Percentiles rank a stretch among this genome's conserved stretches.
Conservation (phyloP, 768 basidiomycete species). For the Cyclocybe aegerita region DNA sequence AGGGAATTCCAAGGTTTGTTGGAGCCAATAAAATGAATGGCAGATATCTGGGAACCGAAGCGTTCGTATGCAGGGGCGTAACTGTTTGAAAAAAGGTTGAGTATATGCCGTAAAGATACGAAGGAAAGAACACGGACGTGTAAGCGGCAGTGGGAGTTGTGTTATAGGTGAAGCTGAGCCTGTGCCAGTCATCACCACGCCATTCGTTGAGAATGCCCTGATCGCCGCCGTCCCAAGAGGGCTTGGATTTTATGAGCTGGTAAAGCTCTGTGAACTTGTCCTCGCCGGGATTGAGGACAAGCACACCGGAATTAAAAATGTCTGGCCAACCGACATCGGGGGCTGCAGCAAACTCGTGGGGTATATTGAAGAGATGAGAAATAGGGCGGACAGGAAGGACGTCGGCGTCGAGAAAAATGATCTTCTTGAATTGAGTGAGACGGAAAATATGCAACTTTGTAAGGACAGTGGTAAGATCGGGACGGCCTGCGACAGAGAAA, state of each 20-base stretch:
- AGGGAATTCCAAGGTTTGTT: slow-evolving; percentile 93
- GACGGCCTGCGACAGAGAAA: slow-evolving; percentile 67
- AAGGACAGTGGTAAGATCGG: slow-evolving; percentile 89
- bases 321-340: slow-evolving; percentile 99
- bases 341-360: slow-evolving; percentile 86
- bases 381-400: slow-evolving; percentile 86
- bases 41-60: slow-evolving; percentile 83
- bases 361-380: slow-evolving; percentile 85
- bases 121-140: slow-evolving; percentile 60
- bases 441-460: slow-evolving; percentile 97
- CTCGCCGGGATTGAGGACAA: slow-evolving; percentile 81
- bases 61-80: slow-evolving; percentile 97
- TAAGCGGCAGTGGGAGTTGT: slow-evolving; percentile 97
- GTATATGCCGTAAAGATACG: slow-evolving; percentile 23
- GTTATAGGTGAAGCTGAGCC: slow-evolving; percentile 97
- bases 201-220: slow-evolving; percentile 97
- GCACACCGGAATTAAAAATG: slow-evolving; percentile 97
- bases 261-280: slow-evolving; percentile 80
- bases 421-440: slow-evolving; percentile 79
- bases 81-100: slow-evolving; percentile 39
- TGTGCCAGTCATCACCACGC: slow-evolving; percentile 83
- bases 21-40: slow-evolving; percentile 93
- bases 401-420: slow-evolving; percentile 92
- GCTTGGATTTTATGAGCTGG: slow-evolving; percentile 70
- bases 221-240: slow-evolving; percentile 98